Evolutionary conservation across 2,329 filamentous ascomycete species (phyloP), one percentile per base, ranked within the genome.

Genomic region (Pseudogymnoascus sp.): DNA sequence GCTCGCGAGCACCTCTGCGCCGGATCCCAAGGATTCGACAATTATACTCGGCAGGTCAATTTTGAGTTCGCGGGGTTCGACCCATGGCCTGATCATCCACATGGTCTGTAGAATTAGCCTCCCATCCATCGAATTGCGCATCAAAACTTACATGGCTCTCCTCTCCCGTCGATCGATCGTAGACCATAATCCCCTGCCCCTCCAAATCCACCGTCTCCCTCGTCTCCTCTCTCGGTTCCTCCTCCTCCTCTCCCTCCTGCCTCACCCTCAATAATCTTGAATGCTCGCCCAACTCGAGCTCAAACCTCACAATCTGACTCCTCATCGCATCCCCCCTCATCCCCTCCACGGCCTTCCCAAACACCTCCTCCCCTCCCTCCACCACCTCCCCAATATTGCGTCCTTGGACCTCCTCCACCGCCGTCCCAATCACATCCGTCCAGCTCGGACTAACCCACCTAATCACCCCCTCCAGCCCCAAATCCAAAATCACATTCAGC

Each of bases 51-150:
- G 93, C 5, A 99, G 83, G 73, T 97, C 94, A 69, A 99, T 97
- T 66, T 95, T 95, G 71, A 99, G 90, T 78, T 97, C 92, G 67
- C 92, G 85, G 5, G 93, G 89, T 40, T 88, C 83, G 40, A 92
- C 87, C 75, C 92, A 96, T 2, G 93, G 94, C 66, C 94, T 89
- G 68, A 99, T 85, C 92, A 99, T 99, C 94, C 94, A 99, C 95
- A 99, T 99, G 15, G 91, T 96, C 90, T 96, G 69, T 60, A 64
- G 61, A 64, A 58, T 55, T 64, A 67, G 75, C 63, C 75, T 71
- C 67, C 27, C 15, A 68, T 64, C 40, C 35, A 59, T 55, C 37
- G 15, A 45, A 5, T n/a, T 29, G 9, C 60, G 9, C 3, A 58
- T 42, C 60, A 62, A 35, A 61, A 82, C 89, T 80, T 83, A 95